Evolutionary conservation across 164 flowering plant genomes (phyloP), one percentile per base, ranked within the genome.

Genomic region (Vitis rotundifolia): DNA sequence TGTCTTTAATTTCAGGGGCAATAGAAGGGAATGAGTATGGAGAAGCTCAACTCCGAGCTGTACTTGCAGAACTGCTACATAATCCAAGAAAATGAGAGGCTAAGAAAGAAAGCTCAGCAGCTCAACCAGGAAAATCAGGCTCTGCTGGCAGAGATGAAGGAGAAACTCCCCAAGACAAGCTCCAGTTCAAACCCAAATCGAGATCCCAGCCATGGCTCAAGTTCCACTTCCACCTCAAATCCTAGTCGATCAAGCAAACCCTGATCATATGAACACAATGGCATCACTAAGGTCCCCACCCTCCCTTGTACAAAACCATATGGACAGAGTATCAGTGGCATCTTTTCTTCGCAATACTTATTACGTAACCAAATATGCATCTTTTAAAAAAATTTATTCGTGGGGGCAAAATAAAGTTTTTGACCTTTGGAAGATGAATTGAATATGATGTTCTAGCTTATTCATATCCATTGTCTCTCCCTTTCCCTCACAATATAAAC

Each of bases 71-170:
- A 83, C 83, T 85, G 78, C 59, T 74, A 81, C 72, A 84, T 87
- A 19, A 81, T 86, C 61, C 72, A 80, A 63, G 89, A 86, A 75
- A 86, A 89, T 74, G 87, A 87, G 69, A 79, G 70, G 83, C 82
- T 86, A 31, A 79, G 87, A 79, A 86, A 77, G 83, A 84, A 81
- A 68, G 90, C 89, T 26, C 81, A 83, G 29, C 75, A 64, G 28
- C 89, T 83, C 50, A 85, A 83, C 74, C 76, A 81, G 74, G 91
- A 86, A 77, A 83, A 89, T 62, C 82, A 89, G 76, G 88, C 81
- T 9, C 81, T 87, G 48, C 60, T 80, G 51, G 75, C 84, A 48
- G 74, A 87, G 76, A 79, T 87, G 61, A 70, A 69, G 59, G 61
- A 59, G 54, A 67, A 64, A 68, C 68, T 69, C 50, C 55, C 67